Base-by-base conservation (phyloP, 495 filamentous ascomycete genomes). In the Neurospora sp. region DNA sequence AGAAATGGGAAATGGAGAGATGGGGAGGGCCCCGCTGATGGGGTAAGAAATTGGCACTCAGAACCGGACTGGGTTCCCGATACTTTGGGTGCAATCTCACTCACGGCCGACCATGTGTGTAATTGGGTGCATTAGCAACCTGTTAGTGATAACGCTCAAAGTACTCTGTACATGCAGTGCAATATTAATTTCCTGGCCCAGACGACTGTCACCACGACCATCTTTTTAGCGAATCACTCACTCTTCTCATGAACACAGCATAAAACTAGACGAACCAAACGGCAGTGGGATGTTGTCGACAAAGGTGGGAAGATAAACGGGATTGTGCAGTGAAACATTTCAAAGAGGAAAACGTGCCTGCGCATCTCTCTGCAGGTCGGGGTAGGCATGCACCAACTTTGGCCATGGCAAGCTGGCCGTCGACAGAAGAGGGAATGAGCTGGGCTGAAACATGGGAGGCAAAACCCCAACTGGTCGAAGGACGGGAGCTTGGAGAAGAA, bases 271-370 rank as follows among this genome's bases (percentile, higher is more conserved):
- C 70, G 8, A 71, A 37, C 38, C 70, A 68, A 68, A 71, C 42
- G 41, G 5, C 27, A 68, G 39, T 59, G 10, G 16, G 10, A 71
- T 18, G 42, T 37, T 37, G 35, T 35, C 42, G 5, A 48, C 6
- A 44, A 35, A 53, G 69, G 69, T n/a, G 69, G 40, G 40, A 69
- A n/a, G 38, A 61, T 59, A 59, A 27, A 59, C 48, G 48, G 48
- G 20, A 59, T 38, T 37, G 59, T 12, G 61, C 44, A 39, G 40
- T 39, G 35, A 73, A 73, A 48, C 20, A 71, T 69, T 40, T 38
- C 39, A 77, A 79, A 76, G 27, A 66, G 75, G 76, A 75, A 79
- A 74, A 39, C 69, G 77, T 79, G 70, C 77, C 77, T 79, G 77
- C 73, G 75, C 76, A 76, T 76, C 73, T 59, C 18, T 39, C 39